Base-by-base conservation (phyloP, 2,329 filamentous ascomycete genomes). In the Basipetospora sp. region DNA sequence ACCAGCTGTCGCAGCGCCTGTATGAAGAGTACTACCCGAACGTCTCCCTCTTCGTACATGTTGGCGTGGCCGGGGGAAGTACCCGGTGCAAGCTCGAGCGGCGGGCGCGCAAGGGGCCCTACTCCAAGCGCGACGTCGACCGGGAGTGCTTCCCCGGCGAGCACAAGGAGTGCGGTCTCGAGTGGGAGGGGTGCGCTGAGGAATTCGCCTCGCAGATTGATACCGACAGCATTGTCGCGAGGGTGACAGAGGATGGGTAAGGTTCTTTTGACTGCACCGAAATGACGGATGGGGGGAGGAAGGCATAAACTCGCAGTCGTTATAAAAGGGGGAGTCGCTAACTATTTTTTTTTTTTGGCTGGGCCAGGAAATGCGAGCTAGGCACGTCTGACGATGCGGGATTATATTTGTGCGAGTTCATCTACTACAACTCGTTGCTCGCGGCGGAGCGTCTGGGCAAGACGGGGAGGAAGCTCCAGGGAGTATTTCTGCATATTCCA, bases 371-470 rank as follows among this genome's bases (percentile, higher is more conserved):
- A 13, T 31, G 16, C 26, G 35, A 30, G 11, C 15, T 37, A 3
- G 26, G 22, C 14, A 10, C 27, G 13, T 37, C 27, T 3, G 19
- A 31, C n/a, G 27, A 37, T 10, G 16, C 26, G 3, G 27, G 35
- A 9, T 27, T 37, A 3, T 37, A 22, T 20, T 17, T 37, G 10
- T 37, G 35, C 27, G 35, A 37, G 35, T 37, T 31, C 27, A 31
- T 37, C 19, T 31, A 37, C 19, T 37, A 17, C 16, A 31, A 19
- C 26, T 37, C 35, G 5, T 8, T 37, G 13, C 26, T 31, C n/a
- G 4, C 18, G n/a, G 35, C 35, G 8, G 17, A n/a, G 13, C 13
- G 16, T 6, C 17, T 37, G n/a, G 9, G n/a, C 8, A 11, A 29
- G 13, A 8, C 19, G 13, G 35, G 35, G 4, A 22, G 35, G 25